phyloP scores from a whole-genome alignment of 108 stramenopile species.

The Stephanodiscus minutulus region DNA sequence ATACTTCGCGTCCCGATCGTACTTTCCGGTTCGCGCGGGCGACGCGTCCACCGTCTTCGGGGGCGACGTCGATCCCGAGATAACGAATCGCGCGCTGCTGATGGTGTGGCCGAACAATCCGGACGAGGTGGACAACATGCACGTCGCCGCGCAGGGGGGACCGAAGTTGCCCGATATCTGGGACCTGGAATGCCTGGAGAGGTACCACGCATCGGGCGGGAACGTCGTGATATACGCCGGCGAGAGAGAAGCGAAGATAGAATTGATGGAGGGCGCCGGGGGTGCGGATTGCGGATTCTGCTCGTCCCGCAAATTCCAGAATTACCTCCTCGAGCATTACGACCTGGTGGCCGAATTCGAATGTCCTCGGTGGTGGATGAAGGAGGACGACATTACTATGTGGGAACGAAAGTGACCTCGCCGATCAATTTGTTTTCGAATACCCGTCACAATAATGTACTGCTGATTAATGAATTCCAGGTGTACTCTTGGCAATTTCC shows the following conservation, averaged over 20 bases:
- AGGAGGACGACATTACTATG: constrained; percentile 59
- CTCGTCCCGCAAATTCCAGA: constrained; percentile 50
- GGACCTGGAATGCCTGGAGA: constrained; percentile 51
- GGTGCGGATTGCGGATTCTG: constrained; percentile 53
- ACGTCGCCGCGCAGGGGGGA: constrained; percentile 17
- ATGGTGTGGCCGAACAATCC: constrained; percentile 68
- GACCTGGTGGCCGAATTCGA: constrained; percentile 28
- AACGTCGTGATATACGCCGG: constrained; percentile 57
- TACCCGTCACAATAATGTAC: no score
- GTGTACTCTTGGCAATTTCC: no score
- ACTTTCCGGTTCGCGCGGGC: constrained; percentile 35
- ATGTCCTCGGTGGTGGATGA: constrained; percentile 57
- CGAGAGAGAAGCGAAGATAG: constrained; percentile 49
- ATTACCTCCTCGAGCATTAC: constrained; percentile 41
- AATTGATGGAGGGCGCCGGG: constrained; percentile 20
- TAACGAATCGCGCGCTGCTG: constrained; percentile 37
- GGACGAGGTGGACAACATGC: constrained; percentile 54
- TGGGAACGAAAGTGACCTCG: constrained; percentile 45
- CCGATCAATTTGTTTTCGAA: no score
- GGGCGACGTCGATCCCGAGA: constrained; percentile 7
- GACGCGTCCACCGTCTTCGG: constrained; percentile 43
- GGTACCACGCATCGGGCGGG: constrained; percentile 48
- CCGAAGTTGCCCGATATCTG: constrained; percentile 35
- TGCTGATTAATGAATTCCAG: no score
- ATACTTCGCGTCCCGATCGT: constrained; percentile 40